Evolutionary conservation across 2,329 filamentous ascomycete genomes (phyloP), one percentile per base, ranked within the genome.

Genomic region (Pseudonectria buxi): DNA sequence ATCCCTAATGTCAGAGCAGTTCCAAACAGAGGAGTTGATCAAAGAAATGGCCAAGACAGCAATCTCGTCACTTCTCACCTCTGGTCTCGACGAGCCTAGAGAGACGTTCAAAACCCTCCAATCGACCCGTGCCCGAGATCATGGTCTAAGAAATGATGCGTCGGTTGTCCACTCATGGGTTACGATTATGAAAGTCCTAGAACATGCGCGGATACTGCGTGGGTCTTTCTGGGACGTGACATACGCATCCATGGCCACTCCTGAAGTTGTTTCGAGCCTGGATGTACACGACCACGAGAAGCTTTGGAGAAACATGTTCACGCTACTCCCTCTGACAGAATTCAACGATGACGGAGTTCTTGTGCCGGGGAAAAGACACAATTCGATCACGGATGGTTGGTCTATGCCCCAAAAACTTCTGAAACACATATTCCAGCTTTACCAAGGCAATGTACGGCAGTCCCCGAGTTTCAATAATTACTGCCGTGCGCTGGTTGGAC

Each of bases 381-480:
- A 53, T 25, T 24, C 45, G 6, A 31, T 45, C 3, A 46, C 45
- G 15, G 77, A 83, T 39, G 78, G 79, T 16, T 84, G 80, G 80
- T 44, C 49, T 4, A 53, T 83, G 11, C 71, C 76, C 1, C 76
- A 80, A 41, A 68, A 64, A 36, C 51, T 81, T 22, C 43, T 82
- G 31, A 74, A 66, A 44, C 66, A 67, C 6, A 67, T 81, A 10
- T 78, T 82, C 36, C 58, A 72, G 14, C 50, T 80, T 3, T 83
- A 83, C 49, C 64, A 67, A 40, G 57, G 59, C n/a, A 74, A 78
- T 36, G 50, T 57, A 3, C 67, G 66, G 14, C 78, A 83, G 46
- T 56, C 69, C 2, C 64, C 76, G 2, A 73, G 74, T 49, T 82
- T 83, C 63, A 83, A 81, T 44, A 72, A 74, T 40, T 83, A 83